Conservation (phyloP, 768 basidiomycete species). For the Psilocybe azurescens region DNA sequence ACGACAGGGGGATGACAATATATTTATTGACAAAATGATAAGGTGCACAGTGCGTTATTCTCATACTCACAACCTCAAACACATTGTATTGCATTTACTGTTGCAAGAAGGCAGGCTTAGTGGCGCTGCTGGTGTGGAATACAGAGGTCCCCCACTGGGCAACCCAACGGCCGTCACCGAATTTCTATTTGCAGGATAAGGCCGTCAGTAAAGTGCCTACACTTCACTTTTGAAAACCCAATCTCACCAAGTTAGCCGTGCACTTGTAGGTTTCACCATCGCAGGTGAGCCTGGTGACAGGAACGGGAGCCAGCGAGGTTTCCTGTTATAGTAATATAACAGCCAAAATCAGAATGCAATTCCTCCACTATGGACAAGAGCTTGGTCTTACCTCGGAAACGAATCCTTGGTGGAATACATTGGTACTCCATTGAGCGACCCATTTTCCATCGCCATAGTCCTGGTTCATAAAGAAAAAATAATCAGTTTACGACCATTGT, state of each 20-base stretch:
- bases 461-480: neutral
- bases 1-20: too few species aligned
- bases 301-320: conserved; percentile 2
- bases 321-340: neutral
- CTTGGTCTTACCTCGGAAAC: neutral
- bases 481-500: neutral
- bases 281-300: conserved; percentile 9
- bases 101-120: too few species aligned
- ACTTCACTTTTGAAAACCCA: neutral
- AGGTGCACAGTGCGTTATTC: too few species aligned
- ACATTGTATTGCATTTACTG: too few species aligned
- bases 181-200: too few species aligned
- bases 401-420: conserved; percentile 6
- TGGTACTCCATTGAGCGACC: conserved; percentile 17
- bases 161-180: too few species aligned
- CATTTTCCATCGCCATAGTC: conserved; percentile 10
- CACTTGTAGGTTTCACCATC: conserved; percentile 12
- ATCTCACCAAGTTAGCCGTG: conserved; percentile 8
- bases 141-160: too few species aligned
- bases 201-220: too few species aligned
- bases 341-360: neutral
- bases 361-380: neutral
- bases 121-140: too few species aligned
- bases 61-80: too few species aligned
- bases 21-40: too few species aligned